A percentile compares a stretch with the other conserved stretches of the same genome.
These are phyloP conservation scores for Botryotinia convoluta DNA, from an alignment of 2,329 filamentous ascomycete species.

Conservation along the genomic window DNA sequence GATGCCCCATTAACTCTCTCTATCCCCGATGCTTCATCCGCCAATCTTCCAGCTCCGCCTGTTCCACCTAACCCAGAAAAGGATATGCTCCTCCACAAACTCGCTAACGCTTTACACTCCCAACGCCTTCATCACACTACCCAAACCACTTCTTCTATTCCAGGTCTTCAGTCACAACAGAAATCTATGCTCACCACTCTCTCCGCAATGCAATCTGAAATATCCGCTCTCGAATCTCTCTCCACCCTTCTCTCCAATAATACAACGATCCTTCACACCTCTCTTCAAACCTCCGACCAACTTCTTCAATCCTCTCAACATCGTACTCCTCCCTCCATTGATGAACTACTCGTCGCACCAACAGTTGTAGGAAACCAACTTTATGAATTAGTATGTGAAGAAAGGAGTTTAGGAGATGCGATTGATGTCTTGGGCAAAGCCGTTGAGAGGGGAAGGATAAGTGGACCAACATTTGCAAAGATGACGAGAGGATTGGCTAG, in stretches of 20 bases:
- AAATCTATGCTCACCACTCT: conserved; percentile 71
- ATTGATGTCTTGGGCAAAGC: conserved; percentile 78
- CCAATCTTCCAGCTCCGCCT: conserved; percentile 66
- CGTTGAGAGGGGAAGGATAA: conserved; percentile 69
- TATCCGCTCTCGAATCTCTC: conserved; percentile 67
- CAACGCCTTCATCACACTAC: conserved; percentile 66
- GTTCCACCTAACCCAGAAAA: conserved; percentile 96
- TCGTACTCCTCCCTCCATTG: conserved; percentile 71
- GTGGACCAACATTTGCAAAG: conserved; percentile 72
- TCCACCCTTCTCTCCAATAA: conserved; percentile 72
- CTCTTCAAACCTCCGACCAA: conserved; percentile 73
- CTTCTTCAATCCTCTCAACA: conserved; percentile 71
- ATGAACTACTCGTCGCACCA: conserved; percentile 89
- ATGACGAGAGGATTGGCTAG: conserved; percentile 71
- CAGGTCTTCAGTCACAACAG: conserved; percentile 75
- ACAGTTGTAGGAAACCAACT: conserved; percentile 91
- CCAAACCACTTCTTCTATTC: conserved; percentile 72
- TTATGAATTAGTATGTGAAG: conserved; percentile 85
- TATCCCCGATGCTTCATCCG: conserved; percentile 45
- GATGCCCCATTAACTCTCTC: conserved; percentile 49
- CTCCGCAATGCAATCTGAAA: conserved; percentile 68
- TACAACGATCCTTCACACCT: conserved; percentile 72
- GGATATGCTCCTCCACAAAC: conserved; percentile 75
- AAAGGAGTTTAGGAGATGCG: conserved; percentile 80
- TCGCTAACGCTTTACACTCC: conserved; percentile 66